Conservation (phyloP, 2,329 filamentous ascomycete species). For the Fusarium tanahbumbuense region DNA sequence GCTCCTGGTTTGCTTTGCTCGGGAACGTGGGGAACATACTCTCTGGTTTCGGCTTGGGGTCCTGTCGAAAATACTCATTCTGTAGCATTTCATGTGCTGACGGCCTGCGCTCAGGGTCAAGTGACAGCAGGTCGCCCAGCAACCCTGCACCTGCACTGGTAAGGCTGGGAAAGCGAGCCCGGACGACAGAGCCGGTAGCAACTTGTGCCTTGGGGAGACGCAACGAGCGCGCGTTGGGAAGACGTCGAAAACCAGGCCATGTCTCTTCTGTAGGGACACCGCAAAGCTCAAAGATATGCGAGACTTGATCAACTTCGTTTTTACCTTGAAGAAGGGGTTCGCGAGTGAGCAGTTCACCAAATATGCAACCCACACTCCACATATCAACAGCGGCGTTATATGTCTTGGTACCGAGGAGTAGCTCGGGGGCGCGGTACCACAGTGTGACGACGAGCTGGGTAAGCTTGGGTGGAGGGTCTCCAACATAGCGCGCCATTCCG, state of each 20-base stretch:
- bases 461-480: slow-evolving; percentile 79
- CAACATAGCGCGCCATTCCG: slow-evolving; percentile 93
- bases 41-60: slow-evolving; percentile 88
- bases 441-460: slow-evolving; percentile 95
- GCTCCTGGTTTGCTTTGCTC: slow-evolving; percentile 92
- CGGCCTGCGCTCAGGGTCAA: slow-evolving; percentile 80
- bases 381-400: slow-evolving; percentile 88
- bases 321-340: slow-evolving; percentile 86
- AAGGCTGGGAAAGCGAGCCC: slow-evolving; percentile 83
- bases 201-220: slow-evolving; percentile 69
- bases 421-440: slow-evolving; percentile 94
- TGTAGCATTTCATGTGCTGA: slow-evolving; percentile 78
- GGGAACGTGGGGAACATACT: slow-evolving; percentile 98
- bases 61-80: slow-evolving; percentile 88
- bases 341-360: slow-evolving; percentile 87
- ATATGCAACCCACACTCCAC: slow-evolving; percentile 97
- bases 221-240: slow-evolving; percentile 87
- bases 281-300: slow-evolving; percentile 88
- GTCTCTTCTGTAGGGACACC: slow-evolving; percentile 83
- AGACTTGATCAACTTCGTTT: slow-evolving; percentile 92
- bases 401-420: slow-evolving; percentile 81
- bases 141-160: slow-evolving; percentile 79
- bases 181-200: slow-evolving; percentile 66
- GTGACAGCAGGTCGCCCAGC: slow-evolving; percentile 74
- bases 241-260: slow-evolving; percentile 88